A percentile compares a stretch with the other conserved stretches of the same genome.
Evolutionary conservation across 495 filamentous ascomycete genomes (phyloP).

Genomic region (Daldinia grandis): DNA sequence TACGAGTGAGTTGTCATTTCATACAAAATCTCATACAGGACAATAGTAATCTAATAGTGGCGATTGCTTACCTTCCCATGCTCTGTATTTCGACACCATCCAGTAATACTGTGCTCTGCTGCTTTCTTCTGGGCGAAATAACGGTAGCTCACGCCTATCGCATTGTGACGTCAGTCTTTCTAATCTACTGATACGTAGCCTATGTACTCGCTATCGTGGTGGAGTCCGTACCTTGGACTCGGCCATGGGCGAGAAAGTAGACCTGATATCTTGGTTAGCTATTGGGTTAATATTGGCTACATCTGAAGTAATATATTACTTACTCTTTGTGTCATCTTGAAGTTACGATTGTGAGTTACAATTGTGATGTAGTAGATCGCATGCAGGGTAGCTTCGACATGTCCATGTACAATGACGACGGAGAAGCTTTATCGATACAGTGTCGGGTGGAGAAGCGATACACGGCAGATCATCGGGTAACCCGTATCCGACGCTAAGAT

Average conservation of each 20-base stretch:
- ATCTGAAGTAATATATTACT: constrained; percentile 3
- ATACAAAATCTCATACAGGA: too few relatives aligned
- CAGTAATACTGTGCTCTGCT: constrained; percentile 69
- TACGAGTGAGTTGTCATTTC: constrained; percentile 4
- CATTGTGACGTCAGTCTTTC: constrained; percentile 34
- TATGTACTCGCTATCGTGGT: neutral
- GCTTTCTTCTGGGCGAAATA: constrained; percentile 79
- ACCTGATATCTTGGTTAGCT: constrained; percentile 46
- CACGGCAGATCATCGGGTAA: constrained; percentile 31
- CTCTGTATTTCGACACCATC: constrained; percentile 79
- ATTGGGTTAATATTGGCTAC: neutral
- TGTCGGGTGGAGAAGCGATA: constrained; percentile 11
- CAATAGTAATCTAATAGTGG: too few relatives aligned
- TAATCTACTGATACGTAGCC: neutral
- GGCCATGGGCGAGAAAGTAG: constrained; percentile 64
- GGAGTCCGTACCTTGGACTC: constrained; percentile 58
- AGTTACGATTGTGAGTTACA: constrained; percentile 9
- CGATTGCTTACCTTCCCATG: constrained; percentile 72
- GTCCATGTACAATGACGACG: constrained; percentile 19
- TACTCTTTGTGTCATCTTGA: constrained; percentile 47
- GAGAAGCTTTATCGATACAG: constrained; percentile 18
- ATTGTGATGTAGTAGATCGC: constrained; percentile 16
- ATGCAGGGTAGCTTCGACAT: constrained; percentile 13
- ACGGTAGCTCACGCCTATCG: constrained; percentile 76
- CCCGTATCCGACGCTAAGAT: neutral